These are phyloP conservation scores for Claviceps sp. DNA, from an alignment of 2,329 filamentous ascomycete species.

Conservation along the genomic window DNA sequence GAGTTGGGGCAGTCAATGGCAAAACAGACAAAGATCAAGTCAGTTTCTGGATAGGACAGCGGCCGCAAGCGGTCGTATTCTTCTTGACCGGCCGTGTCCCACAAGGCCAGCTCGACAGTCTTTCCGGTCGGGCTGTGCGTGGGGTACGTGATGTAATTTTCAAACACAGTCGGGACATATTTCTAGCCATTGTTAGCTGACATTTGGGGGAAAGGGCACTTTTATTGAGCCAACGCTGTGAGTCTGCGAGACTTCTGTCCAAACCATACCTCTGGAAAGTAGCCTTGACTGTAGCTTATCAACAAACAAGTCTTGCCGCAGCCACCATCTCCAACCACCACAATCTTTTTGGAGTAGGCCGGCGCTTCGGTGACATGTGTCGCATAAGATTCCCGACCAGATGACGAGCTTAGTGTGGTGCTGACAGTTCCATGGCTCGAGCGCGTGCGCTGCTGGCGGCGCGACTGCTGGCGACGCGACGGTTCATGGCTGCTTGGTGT, in stretches of 20 bases:
- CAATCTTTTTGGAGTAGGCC: constrained; percentile 96
- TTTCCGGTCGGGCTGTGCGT: constrained; percentile 79
- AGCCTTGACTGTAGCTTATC: constrained; percentile 97
- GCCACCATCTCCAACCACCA: constrained; percentile 93
- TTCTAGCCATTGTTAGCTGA: constrained; percentile 47
- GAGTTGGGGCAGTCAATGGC: constrained; percentile 98
- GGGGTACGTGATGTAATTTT: constrained; percentile 98
- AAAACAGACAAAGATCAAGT: constrained; percentile 96
- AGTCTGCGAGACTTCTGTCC: too few relatives aligned
- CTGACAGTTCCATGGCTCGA: constrained; percentile 84
- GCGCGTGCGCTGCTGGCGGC: constrained; percentile 42
- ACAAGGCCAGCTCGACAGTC: constrained; percentile 89
- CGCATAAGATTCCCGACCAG: constrained; percentile 61
- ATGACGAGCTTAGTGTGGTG: constrained; percentile 66
- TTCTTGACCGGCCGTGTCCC: constrained; percentile 97
- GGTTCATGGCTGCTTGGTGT: constrained; percentile 21
- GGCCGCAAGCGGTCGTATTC: constrained; percentile 95
- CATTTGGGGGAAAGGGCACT: too few relatives aligned
- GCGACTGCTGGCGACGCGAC: constrained; percentile 29
- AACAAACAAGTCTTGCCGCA: constrained; percentile 97
- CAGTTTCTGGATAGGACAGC: constrained; percentile 94
- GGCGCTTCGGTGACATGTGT: constrained; percentile 85
- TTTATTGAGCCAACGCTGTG: too few relatives aligned
- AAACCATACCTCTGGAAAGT: constrained; percentile 81
- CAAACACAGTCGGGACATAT: constrained; percentile 98